A percentile compares a stretch with the other conserved stretches of the same genome.
Evolutionary conservation across 2,329 filamentous ascomycete genomes (phyloP).

Genomic region (Colletotrichum sp.): DNA sequence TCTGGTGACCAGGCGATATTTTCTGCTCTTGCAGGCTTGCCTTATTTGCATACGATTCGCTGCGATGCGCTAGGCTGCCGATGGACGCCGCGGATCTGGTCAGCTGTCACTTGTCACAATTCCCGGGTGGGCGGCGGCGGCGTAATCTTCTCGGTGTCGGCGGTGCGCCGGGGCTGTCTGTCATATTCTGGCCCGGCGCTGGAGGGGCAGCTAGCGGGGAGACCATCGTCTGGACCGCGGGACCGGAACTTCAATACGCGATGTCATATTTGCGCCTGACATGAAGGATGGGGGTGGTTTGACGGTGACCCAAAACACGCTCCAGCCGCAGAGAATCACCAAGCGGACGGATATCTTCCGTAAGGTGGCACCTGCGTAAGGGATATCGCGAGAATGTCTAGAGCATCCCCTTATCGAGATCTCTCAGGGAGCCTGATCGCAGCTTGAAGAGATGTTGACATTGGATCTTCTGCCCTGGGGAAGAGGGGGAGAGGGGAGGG

Average conservation of each 20-base stretch:
- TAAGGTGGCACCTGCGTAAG: not conserved
- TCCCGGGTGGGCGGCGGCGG: not conserved
- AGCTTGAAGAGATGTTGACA: not conserved
- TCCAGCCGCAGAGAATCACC: not conserved
- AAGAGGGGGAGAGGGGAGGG: not conserved
- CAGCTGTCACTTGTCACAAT: constrained; percentile 11
- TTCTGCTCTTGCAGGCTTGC: not conserved
- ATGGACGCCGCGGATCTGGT: not conserved
- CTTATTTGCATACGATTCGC: not conserved
- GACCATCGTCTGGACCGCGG: not conserved
- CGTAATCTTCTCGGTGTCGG: not conserved
- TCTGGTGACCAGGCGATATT: not conserved
- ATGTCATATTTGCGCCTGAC: not conserved
- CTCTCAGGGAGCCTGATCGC: not conserved
- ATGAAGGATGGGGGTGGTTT: not conserved
- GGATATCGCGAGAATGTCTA: not conserved
- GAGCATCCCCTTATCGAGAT: not conserved
- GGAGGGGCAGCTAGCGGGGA: not conserved
- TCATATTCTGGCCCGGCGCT: not conserved
- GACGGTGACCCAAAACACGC: not conserved
- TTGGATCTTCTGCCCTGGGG: not conserved
- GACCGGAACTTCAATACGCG: not conserved
- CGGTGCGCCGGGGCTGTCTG: not conserved
- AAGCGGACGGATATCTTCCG: not conserved
- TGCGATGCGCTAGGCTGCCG: constrained; percentile 1